Evolutionary conservation across 768 basidiomycete genomes (phyloP).

Genomic region (Amanita phalloides): DNA sequence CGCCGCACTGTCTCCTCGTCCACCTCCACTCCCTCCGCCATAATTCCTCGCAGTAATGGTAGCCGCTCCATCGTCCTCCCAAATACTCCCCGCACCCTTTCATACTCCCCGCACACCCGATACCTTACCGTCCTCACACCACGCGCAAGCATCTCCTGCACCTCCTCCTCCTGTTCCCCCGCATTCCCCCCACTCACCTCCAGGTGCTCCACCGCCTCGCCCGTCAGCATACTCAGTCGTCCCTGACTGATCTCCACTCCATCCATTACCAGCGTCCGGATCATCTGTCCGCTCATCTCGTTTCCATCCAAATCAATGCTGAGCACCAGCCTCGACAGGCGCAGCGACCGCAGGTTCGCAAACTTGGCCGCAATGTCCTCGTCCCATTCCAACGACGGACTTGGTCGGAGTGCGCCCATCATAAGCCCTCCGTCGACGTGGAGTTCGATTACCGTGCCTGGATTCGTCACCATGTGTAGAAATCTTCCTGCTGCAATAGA

Average conservation of each 20-base stretch:
- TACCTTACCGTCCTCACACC: conserved; percentile 31
- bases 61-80: conserved; percentile 15
- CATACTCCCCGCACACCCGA: conserved; percentile 22
- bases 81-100: conserved; percentile 18
- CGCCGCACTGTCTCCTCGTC: conserved; percentile 23
- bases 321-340: conserved; percentile 32
- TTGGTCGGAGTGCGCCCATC: conserved; percentile 12
- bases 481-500: conserved; percentile 37
- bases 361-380: conserved; percentile 37
- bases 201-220: conserved; percentile 24
- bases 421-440: conserved; percentile 35
- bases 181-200: conserved; percentile 23
- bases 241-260: conserved; percentile 32
- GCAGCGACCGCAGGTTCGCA: conserved; percentile 29
- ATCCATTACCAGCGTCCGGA: conserved; percentile 31
- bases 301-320: conserved; percentile 17
- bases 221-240: conserved; percentile 27
- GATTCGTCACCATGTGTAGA: conserved; percentile 27
- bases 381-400: conserved; percentile 43
- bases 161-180: conserved; percentile 26
- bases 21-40: conserved; percentile 29
- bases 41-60: conserved; percentile 25
- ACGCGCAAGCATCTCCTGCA: conserved; percentile 30
- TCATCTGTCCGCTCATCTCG: conserved; percentile 19
- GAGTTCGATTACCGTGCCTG: conserved; percentile 29